Percentiles rank a stretch among this genome's conserved stretches.
Conservation (phyloP, 148 eudicot genomes). For the Arbutus unedo region DNA sequence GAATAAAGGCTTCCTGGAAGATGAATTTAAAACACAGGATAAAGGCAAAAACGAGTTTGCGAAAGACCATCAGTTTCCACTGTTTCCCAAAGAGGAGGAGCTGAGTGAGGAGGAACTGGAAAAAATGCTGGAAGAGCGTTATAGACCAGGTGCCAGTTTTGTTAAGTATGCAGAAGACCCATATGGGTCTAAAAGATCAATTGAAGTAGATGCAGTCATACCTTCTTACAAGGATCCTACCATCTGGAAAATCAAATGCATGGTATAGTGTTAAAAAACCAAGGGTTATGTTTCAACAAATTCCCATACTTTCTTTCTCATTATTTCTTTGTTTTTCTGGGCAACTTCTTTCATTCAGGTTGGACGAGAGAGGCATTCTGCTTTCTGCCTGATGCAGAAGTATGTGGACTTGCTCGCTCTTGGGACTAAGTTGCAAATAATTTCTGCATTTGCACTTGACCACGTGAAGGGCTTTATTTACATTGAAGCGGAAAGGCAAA, state of each 20-base stretch:
- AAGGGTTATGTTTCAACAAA: background rate
- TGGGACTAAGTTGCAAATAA: slow-evolving; percentile 70
- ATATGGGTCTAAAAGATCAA: slow-evolving; percentile 39
- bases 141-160: slow-evolving; percentile 59
- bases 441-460: slow-evolving; percentile 82
- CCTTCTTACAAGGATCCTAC: slow-evolving; percentile 54
- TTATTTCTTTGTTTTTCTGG: slow-evolving; percentile 9
- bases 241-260: slow-evolving; percentile 97
- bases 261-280: slow-evolving; percentile 40
- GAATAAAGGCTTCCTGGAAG: slow-evolving; percentile 53
- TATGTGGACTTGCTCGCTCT: slow-evolving; percentile 57
- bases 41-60: slow-evolving; percentile 42
- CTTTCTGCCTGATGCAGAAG: slow-evolving; percentile 89
- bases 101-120: slow-evolving; percentile 78
- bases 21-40: slow-evolving; percentile 35
- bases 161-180: slow-evolving; percentile 77
- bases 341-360: slow-evolving; percentile 42
- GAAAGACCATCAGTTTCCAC: slow-evolving; percentile 41
- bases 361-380: slow-evolving; percentile 90
- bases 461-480: slow-evolving; percentile 83
- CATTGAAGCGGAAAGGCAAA: slow-evolving; percentile 77
- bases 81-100: slow-evolving; percentile 79
- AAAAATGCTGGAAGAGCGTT: slow-evolving; percentile 67
- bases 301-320: background rate
- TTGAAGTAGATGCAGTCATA: slow-evolving; percentile 29